Evolutionary conservation across 2,329 filamentous ascomycete species (phyloP), one percentile per base, ranked within the genome.

Genomic region (Bipolaris zeicola): DNA sequence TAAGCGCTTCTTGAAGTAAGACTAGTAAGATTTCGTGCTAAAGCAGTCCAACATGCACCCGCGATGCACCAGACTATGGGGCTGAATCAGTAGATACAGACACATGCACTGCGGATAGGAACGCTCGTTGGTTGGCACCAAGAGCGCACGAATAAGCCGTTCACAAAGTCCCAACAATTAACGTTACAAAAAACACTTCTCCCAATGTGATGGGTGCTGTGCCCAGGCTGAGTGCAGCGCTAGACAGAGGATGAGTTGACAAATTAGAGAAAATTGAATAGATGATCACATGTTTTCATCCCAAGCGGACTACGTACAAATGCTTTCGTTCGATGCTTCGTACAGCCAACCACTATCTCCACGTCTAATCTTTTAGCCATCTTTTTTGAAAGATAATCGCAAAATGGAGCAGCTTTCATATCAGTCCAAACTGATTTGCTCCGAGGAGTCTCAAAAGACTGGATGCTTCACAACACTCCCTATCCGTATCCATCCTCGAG

Each of bases 381-480:
- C 6, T 38, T 10, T 10, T 16, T 18, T 18, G 3, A 38, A 18
- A 16, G 18, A 38, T 20, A 10, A 18, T 38, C 16, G 36, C 10
- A 18, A n/a, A 18, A 38, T 38, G 36, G 36, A 16, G 36, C 36
- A n/a, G 18, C 36, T 38, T 16, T 38, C 36, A 38, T 38, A 38
- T 38, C 48, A 50, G 28, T 50, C 48, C 1, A 6, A 24, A 10
- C 10, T 34, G 1, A 22, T 50, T 14, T n/a, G 24, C 20, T 20
- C 18, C 8, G 48, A 43, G n/a, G 38, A 34, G 20, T 14, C 48
- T 18, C 38, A 28, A 20, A 6, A 8, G 38, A 43, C 37, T 5
- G 48, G 48, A 5, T 41, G 26, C 5, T 50, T 50, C 38, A 50
- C 48, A 2, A 50, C 38, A 3, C 37, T 50, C n/a, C 48, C 48